A percentile compares a stretch with the other conserved stretches of the same genome.
Evolutionary conservation across 2,329 filamentous ascomycete genomes (phyloP).

Genomic region (Magnaporthiopsis incrustans): DNA sequence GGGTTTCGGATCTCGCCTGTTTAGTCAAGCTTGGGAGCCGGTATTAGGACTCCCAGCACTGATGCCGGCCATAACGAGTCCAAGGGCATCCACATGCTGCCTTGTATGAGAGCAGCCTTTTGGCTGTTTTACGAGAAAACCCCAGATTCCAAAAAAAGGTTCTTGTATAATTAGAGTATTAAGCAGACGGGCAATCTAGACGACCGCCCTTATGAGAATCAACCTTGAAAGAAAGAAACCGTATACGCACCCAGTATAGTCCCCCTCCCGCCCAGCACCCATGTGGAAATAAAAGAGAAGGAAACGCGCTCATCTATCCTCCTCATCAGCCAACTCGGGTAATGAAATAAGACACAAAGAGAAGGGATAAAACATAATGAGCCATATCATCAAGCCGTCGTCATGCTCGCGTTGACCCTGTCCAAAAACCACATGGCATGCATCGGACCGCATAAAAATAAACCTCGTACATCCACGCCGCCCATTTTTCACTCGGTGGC

Average conservation of each 20-base stretch:
- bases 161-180: neutral
- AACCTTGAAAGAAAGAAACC: neutral
- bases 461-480: neutral
- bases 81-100: no score
- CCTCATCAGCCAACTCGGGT: neutral
- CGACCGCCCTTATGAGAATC: neutral
- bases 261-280: no score
- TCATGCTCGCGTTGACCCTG: neutral
- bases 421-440: neutral
- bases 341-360: neutral
- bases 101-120: no score
- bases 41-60: no score
- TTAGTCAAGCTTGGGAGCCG: no score
- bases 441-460: neutral
- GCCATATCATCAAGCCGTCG: neutral
- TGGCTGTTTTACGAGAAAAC: neutral
- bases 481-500: conserved; percentile 12
- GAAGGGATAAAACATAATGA: neutral
- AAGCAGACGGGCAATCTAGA: neutral
- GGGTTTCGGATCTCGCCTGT: neutral
- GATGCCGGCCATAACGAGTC: no score
- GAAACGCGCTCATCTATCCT: neutral
- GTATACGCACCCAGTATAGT: neutral
- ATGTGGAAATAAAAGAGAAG: neutral
- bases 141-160: neutral